phyloP scores from a whole-genome alignment of 164 flowering plant genomes.

The Vitis amurensis region DNA sequence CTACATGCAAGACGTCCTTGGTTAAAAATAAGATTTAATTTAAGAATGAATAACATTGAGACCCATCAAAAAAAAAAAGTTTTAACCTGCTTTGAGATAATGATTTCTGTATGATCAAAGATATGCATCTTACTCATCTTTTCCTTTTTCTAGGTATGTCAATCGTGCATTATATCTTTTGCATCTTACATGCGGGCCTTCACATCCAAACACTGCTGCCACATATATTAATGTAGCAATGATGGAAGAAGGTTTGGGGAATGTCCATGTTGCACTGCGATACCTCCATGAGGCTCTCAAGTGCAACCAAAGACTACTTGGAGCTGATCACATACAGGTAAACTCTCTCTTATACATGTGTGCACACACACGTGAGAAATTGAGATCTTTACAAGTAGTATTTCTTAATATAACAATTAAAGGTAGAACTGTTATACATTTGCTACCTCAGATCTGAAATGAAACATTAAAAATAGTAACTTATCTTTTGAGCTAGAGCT shows the following conservation, averaged over 20 bases:
- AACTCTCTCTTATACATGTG: conserved; percentile 9
- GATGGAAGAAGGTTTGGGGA: conserved; percentile 99
- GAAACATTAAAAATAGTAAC: no score
- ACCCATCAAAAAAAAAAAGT: no score
- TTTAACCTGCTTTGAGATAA: neutral
- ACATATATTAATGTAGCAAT: conserved; percentile 96
- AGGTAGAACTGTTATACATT: no score
- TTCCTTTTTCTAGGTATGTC: conserved; percentile 63
- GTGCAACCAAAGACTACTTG: conserved; percentile 91
- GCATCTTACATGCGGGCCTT: conserved; percentile 90
- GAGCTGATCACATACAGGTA: conserved; percentile 95
- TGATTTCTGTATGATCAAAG: neutral
- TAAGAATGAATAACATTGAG: no score
- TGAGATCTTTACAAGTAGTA: no score
- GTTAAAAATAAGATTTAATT: no score
- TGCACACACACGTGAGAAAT: no score
- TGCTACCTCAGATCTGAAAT: no score
- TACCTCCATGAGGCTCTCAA: conserved; percentile 94
- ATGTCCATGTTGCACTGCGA: conserved; percentile 88
- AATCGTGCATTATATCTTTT: conserved; percentile 91
- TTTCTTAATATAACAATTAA: no score
- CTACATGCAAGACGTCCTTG: no score
- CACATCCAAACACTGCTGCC: conserved; percentile 98
- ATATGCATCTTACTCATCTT: conserved; percentile 1
- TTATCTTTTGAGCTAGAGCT: no score